A percentile compares a stretch with the other conserved stretches of the same genome.
Conservation (phyloP, 176 grass and related monocot genomes). For the Hordeum vulgare region MorexV3_pseudomolecules_assembly NC_058523.1:67449963-67450462, state of each 20-base stretch:
- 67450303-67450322: conserved; percentile 32
- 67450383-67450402: neutral
- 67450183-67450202: conserved; percentile 21
- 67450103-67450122: neutral
- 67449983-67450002: neutral
- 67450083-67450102: neutral
- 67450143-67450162: neutral
- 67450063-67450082: neutral
- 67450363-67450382: conserved; percentile 30
- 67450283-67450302: conserved; percentile 57
- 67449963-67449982: neutral
- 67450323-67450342: conserved; percentile 10
- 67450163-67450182: neutral
- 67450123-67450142: neutral
- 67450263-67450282: conserved; percentile 57
- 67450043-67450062: neutral
- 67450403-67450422: conserved; percentile 1
- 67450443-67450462: neutral
- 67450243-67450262: conserved; percentile 53
- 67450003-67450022: neutral
- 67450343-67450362: conserved; percentile 48
- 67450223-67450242: conserved; percentile 69
- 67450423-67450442: conserved; percentile 28
- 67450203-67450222: conserved; percentile 73
- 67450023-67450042: neutral